Base-by-base conservation (phyloP, 192 early-diverging fungal species). In the Backusella circina region DNA sequence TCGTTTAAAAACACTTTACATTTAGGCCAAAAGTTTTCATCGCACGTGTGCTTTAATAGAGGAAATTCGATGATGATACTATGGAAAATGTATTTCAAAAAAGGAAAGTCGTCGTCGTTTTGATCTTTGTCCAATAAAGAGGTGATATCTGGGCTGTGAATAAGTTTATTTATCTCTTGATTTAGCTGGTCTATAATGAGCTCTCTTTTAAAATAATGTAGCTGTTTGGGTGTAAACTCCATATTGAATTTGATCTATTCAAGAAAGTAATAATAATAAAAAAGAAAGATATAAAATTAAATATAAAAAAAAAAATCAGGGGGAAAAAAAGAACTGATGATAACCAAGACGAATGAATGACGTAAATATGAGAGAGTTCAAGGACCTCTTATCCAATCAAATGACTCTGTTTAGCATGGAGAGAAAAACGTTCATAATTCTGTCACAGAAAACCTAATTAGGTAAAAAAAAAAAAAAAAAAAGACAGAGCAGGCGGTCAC, bases 131-230 rank as follows among this genome's bases (percentile, higher is more conserved):
- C 18, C 7, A 66, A 37, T 31, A 74, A n/a, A 51, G 80, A 41
- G 64, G 69, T 32, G 37, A 81, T 65, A 67, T 83, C 70, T 6
- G 73, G 37, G 3, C 61, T 61, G 30, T n/a, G 18, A 18, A 61
- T 26, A 23, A 74, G 73, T 26, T 36, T 31, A 23, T 82, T 76
- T 15, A 88, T 66, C 38, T 88, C 87, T 23, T 75, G 78, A 2
- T 84, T 75, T 18, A 88, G 81, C 64, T 86, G 82, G 1, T 75
- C 47, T 5, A 84, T 78, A 7, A 88, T 73, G 33, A 88, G 77
- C 33, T 86, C 83, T 64, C 84, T 82, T 37, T 88, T 88, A 38
- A 88, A 77, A 47, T 88, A 88, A 68, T 88, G 87, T 4, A 77
- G 81, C 72, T 88, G 84, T 67, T 79, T 82, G 3, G 81, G 72